Conservation (phyloP, 2,329 filamentous ascomycete genomes). For the Cladosporium colombiae region DNA sequence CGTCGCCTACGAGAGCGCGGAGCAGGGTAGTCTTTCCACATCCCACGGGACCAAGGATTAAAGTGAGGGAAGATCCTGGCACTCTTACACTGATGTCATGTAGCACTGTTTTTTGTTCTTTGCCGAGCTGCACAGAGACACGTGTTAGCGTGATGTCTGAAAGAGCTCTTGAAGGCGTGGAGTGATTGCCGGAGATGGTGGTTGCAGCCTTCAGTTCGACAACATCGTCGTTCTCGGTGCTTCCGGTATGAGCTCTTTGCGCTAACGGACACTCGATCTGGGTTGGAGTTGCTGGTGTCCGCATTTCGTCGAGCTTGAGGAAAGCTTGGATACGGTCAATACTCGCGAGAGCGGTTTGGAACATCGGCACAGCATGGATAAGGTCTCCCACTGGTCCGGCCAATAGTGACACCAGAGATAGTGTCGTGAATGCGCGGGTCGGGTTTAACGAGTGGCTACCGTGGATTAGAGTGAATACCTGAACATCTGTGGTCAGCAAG, state of each 20-base stretch:
- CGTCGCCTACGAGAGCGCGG: neutral
- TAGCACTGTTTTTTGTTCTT: neutral
- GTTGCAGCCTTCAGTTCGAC: neutral
- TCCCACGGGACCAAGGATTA: conserved; percentile 12
- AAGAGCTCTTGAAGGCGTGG: neutral
- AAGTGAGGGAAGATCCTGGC: conserved; percentile 21
- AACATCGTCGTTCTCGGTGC: neutral
- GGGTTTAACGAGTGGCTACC: conserved; percentile 20
- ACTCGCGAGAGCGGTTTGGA: conserved; percentile 25
- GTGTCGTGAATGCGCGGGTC: conserved; percentile 24
- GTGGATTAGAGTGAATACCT: neutral
- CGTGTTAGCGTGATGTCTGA: neutral
- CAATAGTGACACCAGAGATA: conserved; percentile 24
- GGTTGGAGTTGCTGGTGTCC: neutral
- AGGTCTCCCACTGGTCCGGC: conserved; percentile 23
- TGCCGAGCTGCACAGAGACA: neutral
- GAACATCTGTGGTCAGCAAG: neutral
- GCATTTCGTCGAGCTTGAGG: conserved; percentile 18
- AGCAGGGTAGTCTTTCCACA: conserved; percentile 16
- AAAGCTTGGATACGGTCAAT: conserved; percentile 27
- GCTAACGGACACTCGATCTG: neutral
- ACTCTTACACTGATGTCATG: conserved; percentile 13
- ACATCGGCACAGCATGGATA: conserved; percentile 25
- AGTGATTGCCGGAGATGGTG: neutral
- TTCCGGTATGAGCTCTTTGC: neutral